These are phyloP conservation scores for Carex cristatella DNA, from an alignment of 176 grass and related monocot species.

Conservation along the genomic window DNA sequence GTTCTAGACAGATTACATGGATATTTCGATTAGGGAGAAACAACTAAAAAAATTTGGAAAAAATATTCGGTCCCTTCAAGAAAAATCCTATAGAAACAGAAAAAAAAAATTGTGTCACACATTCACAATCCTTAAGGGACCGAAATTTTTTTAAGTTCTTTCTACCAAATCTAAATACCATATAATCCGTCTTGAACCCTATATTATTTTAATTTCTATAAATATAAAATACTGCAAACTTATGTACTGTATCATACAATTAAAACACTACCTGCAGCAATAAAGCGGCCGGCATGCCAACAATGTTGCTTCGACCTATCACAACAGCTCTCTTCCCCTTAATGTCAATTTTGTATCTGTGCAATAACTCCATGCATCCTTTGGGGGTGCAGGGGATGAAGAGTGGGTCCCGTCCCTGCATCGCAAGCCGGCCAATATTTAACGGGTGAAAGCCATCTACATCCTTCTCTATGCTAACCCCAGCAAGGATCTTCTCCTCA, in stretches of 20 bases:
- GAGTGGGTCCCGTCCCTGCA: conserved; percentile 85
- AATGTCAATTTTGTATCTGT: conserved; percentile 69
- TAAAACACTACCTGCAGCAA: conserved; percentile 62
- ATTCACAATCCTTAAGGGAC: no score
- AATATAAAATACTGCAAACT: no score
- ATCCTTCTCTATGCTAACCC: conserved; percentile 79
- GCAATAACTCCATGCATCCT: conserved; percentile 92
- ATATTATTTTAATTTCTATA: no score
- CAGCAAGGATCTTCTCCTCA: conserved; percentile 83
- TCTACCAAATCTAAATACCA: no score
- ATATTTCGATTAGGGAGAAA: no score
- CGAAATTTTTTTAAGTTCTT: no score
- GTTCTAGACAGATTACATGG: no score
- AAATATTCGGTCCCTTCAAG: no score
- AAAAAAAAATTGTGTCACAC: no score
- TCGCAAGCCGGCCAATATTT: conserved; percentile 90
- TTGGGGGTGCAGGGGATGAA: conserved; percentile 99
- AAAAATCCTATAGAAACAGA: no score
- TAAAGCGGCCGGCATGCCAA: conserved; percentile 84
- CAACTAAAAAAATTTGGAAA: no score
- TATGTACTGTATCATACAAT: neutral
- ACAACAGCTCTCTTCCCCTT: conserved; percentile 90
- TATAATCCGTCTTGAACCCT: no score
- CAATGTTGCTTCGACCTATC: conserved; percentile 89
- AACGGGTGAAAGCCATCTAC: conserved; percentile 94